Conservation (phyloP, 768 basidiomycete genomes). For the Boletus rubroflammeus region DNA sequence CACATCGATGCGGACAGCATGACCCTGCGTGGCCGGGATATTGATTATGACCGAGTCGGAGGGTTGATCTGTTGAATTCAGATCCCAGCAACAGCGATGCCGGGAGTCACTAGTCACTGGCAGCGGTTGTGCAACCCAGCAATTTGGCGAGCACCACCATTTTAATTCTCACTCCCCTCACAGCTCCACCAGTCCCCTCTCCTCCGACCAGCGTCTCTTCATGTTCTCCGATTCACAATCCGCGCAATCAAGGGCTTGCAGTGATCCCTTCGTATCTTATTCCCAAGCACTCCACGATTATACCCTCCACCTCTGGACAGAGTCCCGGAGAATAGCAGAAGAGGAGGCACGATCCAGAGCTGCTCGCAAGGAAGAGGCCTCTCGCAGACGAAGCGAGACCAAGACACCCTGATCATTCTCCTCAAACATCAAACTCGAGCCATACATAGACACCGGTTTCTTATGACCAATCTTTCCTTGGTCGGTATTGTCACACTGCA, state of each 20-base stretch:
- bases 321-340: conserved; percentile 57
- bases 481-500: conserved; percentile 15
- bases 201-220: conserved; percentile 9
- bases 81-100: conserved; percentile 2
- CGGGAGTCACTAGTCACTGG: conserved; percentile 3
- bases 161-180: conserved; percentile 24
- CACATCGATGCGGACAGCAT: background rate
- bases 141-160: conserved; percentile 19
- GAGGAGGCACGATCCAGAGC: conserved; percentile 39
- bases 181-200: conserved; percentile 10
- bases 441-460: conserved; percentile 5
- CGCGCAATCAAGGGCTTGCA: conserved; percentile 1
- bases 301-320: conserved; percentile 63
- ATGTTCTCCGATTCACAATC: conserved; percentile 18
- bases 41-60: background rate
- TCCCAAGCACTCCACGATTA: conserved; percentile 65
- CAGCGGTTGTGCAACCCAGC: conserved; percentile 15
- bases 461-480: background rate
- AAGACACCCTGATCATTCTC: conserved; percentile 4
- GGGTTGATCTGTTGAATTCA: conserved; percentile 1
- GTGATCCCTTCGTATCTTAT: conserved; percentile 48
- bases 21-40: background rate
- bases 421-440: conserved; percentile 6
- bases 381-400: conserved; percentile 25
- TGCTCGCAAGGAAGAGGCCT: conserved; percentile 24